Conservation (phyloP, 2,329 filamentous ascomycete genomes). For the Myriosclerotinia duriaeana region DNA sequence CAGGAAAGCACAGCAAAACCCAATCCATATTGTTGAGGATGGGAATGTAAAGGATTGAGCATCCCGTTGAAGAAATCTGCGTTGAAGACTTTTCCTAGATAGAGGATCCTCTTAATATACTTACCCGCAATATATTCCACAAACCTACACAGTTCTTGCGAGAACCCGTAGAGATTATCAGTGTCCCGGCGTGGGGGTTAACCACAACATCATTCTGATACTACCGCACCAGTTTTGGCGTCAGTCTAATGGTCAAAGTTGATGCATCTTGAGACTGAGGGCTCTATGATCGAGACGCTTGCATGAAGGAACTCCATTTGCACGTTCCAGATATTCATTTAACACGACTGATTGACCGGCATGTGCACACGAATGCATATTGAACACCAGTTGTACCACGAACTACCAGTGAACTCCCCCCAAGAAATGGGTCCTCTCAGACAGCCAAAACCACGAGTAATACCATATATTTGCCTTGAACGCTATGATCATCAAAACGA, state of each 20-base stretch:
- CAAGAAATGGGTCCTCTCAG: neutral
- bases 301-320: neutral
- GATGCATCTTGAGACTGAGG: neutral
- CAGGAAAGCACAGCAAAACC: neutral
- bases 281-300: no score
- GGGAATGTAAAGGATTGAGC: neutral
- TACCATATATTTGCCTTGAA: neutral
- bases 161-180: neutral
- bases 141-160: neutral
- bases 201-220: neutral
- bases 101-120: neutral
- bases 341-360: no score
- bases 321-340: no score
- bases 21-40: neutral
- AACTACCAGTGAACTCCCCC: neutral
- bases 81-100: neutral
- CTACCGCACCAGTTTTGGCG: conserved; percentile 12
- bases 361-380: no score
- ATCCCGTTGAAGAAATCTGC: neutral
- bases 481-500: neutral
- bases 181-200: neutral
- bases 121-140: neutral
- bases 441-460: neutral
- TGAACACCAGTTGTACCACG: neutral
- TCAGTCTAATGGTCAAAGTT: neutral